Evolutionary conservation across 1,139 yeast genomes (phyloP), one percentile per base, ranked within the genome.

Genomic region (Taphrina confusa): DNA sequence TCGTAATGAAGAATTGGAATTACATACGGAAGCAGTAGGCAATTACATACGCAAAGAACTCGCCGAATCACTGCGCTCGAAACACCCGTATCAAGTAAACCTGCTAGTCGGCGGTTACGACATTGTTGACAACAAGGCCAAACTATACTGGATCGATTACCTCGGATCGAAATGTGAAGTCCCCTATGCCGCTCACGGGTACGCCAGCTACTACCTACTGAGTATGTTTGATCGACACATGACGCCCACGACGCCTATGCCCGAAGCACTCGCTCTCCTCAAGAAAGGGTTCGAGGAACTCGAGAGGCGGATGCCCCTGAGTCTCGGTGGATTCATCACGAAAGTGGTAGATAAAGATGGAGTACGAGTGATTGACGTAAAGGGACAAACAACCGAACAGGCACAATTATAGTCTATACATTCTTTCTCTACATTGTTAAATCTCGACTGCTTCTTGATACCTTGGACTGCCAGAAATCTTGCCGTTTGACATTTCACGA

Each of bases 121-220:
- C 71, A 75, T 77, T 20, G 85, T 82, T 67, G 78, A 78, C 20
- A 72, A 78, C 56, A 76, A 76, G 65, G 91, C 97, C 34, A 78
- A 82, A 50, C 80, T 92, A 70, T 84, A 87, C 71, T 90, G 94
- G 85, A 87, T 94, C 67, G 99, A 92, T 72, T 92, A 92, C 72
- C 77, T 94, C 68, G 98, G 98, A 2, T 89, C 98, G 2, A 83
- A 85, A 66, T 95, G 85, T 16, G 89, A 85, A 64, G 78, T 92
- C 63, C 97, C 98, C 20, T 92, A 94, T 71, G 97, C 95, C 11
- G 96, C 96, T 1, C 96, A 90, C 70, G 98, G 98, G 1, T 92
- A 94, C 70, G 96, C 98, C 34, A 95, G 95, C 1, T 94, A 90
- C 74, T 92, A 92, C 73, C 84, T 95, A 47, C 80, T 89, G 72